Base-by-base conservation (phyloP, 192 early-diverging fungal species). In the Mortierella hygrophila region DNA sequence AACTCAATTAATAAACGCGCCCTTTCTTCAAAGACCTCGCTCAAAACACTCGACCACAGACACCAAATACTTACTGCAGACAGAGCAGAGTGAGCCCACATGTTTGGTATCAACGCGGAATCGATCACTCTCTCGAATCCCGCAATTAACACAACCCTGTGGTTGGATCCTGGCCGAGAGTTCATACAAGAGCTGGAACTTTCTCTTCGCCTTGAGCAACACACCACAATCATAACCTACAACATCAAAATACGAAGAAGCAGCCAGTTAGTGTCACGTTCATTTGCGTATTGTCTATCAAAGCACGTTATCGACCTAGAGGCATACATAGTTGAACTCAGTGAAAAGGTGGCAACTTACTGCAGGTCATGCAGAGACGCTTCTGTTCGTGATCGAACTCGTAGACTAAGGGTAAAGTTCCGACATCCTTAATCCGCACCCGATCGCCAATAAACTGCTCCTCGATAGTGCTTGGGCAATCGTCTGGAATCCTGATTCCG, bases 121-220 rank as follows among this genome's bases (percentile, higher is more conserved):
- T 6, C 57, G 20, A 18, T 72, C 1, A 55, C 77, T 63, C 2
- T 79, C 77, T 32, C 82, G 77, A 2, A 76, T 69, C 0, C 82
- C 82, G 40, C 82, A 84, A 46, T 73, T 69, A 35, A 65, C 63
- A 74, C 82, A 84, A 29, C 82, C 74, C n/a, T 9, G 38, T 6
- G 82, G 82, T 35, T 65, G 32, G 8, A 55, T 44, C n/a, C 4
- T 49, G 1, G 77, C 77, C 23, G 40, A 79, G 52, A 84, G 32
- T 41, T 84, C 82, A 29, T 84, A 84, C 1, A 75, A 37, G 1
- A 47, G 75, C 73, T 84, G 82, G 57, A 84, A 84, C 10, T 78
- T 72, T 35, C 82, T 79, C 44, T 84, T 84, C 42, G 79, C 77
- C 26, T 79, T 79, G 18, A 84, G 77, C 15, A 84, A 44, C 0